A percentile compares a stretch with the other conserved stretches of the same genome.
phyloP scores from a whole-genome alignment of 768 basidiomycete species.

The Holtermannia corniformis region DNA sequence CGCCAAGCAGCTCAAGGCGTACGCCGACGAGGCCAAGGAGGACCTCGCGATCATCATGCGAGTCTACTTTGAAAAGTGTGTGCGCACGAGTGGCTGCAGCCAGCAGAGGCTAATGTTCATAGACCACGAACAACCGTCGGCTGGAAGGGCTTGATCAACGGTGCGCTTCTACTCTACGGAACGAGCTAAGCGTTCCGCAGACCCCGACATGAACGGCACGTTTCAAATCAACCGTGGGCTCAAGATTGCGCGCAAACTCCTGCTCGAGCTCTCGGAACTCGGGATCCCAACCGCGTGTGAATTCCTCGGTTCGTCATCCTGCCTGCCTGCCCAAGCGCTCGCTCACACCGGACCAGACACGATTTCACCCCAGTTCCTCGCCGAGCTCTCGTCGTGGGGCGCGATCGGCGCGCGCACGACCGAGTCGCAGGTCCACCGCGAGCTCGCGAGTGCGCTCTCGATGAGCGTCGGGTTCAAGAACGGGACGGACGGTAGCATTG shows the following conservation, averaged over 20 bases:
- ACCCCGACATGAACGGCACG: constrained; percentile 79
- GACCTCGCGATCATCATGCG: constrained; percentile 95
- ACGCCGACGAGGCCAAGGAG: constrained; percentile 67
- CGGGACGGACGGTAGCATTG: constrained; percentile 84
- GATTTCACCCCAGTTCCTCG: constrained; percentile 44
- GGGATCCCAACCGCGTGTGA: constrained; percentile 95
- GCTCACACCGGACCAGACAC: constrained; percentile 28
- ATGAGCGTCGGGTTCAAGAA: constrained; percentile 99
- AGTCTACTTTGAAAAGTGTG: constrained; percentile 88
- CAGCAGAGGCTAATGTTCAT: neutral
- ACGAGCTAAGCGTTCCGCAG: constrained; percentile 19
- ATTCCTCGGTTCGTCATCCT: constrained; percentile 52
- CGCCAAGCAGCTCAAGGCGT: constrained; percentile 64
- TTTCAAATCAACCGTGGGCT: constrained; percentile 97
- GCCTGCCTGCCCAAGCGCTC: neutral
- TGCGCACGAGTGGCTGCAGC: neutral
- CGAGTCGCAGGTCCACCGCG: constrained; percentile 41
- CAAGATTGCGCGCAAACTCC: constrained; percentile 70
- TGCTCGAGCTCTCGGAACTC: constrained; percentile 79
- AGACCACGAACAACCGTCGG: constrained; percentile 76
- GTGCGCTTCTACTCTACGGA: constrained; percentile 17
- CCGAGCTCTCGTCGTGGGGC: constrained; percentile 42
- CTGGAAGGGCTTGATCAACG: constrained; percentile 98
- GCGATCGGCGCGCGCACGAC: constrained; percentile 58
- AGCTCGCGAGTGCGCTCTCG: constrained; percentile 52